Conservation (phyloP, 1,284 basidiomycete genomes). For the Cystobasidium slooffiae region DNA sequence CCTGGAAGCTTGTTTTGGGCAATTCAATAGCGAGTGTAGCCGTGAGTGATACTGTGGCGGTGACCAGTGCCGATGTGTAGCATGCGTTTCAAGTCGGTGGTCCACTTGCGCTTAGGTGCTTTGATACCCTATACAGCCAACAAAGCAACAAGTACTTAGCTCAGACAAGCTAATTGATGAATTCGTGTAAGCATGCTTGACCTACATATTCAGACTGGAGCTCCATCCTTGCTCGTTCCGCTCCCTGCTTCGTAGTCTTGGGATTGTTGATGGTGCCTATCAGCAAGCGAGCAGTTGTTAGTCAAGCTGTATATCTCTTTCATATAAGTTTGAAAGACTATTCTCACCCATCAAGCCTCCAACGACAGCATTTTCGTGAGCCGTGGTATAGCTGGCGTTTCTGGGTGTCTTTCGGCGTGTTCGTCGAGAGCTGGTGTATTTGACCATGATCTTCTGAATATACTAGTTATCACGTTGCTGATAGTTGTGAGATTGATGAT, state of each 20-base stretch:
- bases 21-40: slow-evolving; percentile 6
- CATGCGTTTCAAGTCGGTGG: slow-evolving; percentile 24
- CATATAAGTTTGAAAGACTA: no score
- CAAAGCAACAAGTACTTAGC: background rate
- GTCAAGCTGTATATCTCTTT: background rate
- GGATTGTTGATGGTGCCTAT: slow-evolving; percentile 33
- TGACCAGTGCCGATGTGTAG: slow-evolving; percentile 31
- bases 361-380: slow-evolving; percentile 20
- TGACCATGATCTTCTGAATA: slow-evolving; percentile 1
- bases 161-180: no score
- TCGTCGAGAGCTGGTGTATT: background rate
- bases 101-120: slow-evolving; percentile 30
- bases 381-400: background rate
- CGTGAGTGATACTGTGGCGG: slow-evolving; percentile 15
- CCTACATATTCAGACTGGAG: slow-evolving; percentile 18
- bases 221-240: slow-evolving; percentile 11
- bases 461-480: no score
- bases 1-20: no score
- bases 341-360: slow-evolving; percentile 23
- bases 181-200: background rate
- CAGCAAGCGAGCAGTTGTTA: background rate
- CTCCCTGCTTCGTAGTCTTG: slow-evolving; percentile 12
- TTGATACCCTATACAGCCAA: slow-evolving; percentile 6
- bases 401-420: background rate
- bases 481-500: no score